These are phyloP conservation scores for Lathyrus tuberosus DNA, from an alignment of 306 rosid species.

Conservation along the genomic window DNA sequence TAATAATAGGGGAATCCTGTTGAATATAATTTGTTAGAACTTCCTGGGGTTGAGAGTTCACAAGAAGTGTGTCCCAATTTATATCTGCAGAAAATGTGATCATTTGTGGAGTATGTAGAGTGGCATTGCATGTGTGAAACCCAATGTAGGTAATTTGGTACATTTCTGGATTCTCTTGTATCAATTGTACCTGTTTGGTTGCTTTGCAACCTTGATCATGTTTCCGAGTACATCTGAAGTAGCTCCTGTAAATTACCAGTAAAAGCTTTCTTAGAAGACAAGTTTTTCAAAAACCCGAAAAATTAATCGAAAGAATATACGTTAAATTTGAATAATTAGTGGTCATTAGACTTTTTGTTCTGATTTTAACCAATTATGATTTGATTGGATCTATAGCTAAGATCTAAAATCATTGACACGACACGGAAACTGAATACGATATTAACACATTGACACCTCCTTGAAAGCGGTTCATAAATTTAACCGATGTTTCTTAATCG, in stretches of 20 bases:
- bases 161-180: conserved; percentile 48
- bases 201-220: conserved; percentile 70
- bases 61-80: conserved; percentile 31
- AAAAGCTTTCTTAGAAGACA: neutral
- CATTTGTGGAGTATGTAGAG: conserved; percentile 50
- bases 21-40: conserved; percentile 1
- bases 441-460: too few relatives aligned
- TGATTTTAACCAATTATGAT: too few relatives aligned
- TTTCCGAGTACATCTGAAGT: conserved; percentile 74
- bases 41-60: conserved; percentile 15
- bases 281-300: neutral
- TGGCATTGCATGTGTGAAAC: conserved; percentile 64
- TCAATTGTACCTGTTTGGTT: conserved; percentile 66
- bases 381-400: too few relatives aligned
- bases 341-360: too few relatives aligned
- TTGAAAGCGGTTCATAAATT: too few relatives aligned
- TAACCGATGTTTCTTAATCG: too few relatives aligned
- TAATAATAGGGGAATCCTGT: neutral
- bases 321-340: too few relatives aligned
- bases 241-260: conserved; percentile 60
- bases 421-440: too few relatives aligned
- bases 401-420: too few relatives aligned
- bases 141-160: conserved; percentile 72
- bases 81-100: conserved; percentile 31
- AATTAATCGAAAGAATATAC: too few relatives aligned